Evolutionary conservation across 495 filamentous ascomycete species (phyloP).

Genomic region (Penicillium taxi): DNA sequence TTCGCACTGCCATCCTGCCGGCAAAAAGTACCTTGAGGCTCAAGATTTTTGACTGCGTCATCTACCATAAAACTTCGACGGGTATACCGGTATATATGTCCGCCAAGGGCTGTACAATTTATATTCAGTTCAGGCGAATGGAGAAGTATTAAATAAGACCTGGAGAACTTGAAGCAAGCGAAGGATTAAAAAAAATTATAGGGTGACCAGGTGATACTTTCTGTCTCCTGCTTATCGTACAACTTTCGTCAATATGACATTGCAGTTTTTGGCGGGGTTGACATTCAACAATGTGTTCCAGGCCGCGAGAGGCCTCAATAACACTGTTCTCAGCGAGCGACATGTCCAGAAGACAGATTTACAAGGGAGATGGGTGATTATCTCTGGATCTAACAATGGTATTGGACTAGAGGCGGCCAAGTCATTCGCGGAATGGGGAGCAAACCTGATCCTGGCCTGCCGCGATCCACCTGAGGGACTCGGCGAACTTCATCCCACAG

Average conservation of each 20-base stretch:
- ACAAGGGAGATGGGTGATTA: constrained; percentile 25
- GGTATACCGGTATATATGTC: too few species aligned
- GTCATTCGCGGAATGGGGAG: constrained; percentile 17
- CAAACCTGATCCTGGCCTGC: constrained; percentile 27
- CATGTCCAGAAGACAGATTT: constrained; percentile 9
- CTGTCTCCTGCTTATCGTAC: constrained; percentile 2
- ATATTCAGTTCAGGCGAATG: too few species aligned
- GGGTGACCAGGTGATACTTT: too few species aligned
- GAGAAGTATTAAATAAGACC: too few species aligned
- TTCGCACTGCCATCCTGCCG: too few species aligned
- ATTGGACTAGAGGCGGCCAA: constrained; percentile 27
- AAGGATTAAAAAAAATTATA: too few species aligned
- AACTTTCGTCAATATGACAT: constrained; percentile 1
- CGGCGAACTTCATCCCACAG: constrained; percentile 15
- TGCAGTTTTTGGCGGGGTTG: constrained; percentile 1
- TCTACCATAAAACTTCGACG: too few species aligned
- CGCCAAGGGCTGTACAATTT: too few species aligned
- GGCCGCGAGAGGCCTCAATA: constrained; percentile 6
- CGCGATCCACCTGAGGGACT: constrained; percentile 18
- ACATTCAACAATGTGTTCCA: constrained; percentile 3
- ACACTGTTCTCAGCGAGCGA: constrained; percentile 9
- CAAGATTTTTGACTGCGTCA: too few species aligned
- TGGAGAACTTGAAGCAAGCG: too few species aligned
- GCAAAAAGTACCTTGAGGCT: too few species aligned
- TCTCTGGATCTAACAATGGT: constrained; percentile 29